Conservation (phyloP, 192 early-diverging fungal genomes). For the Rhizoclosmatium sp. region DNA sequence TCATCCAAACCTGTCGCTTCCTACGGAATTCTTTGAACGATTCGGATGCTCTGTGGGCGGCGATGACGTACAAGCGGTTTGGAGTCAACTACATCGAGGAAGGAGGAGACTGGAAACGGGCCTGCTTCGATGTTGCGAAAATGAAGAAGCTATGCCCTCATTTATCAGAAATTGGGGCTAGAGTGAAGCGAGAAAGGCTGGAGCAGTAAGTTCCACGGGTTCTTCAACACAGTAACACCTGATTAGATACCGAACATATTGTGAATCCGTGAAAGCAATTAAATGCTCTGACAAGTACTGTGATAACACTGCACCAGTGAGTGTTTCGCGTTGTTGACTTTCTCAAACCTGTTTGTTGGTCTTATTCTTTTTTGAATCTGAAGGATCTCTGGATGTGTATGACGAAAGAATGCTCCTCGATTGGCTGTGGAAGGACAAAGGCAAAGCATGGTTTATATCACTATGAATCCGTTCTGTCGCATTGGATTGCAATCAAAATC, state of each 20-base stretch:
- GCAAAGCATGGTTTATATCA: slow-evolving; percentile 22
- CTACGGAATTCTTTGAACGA: background rate
- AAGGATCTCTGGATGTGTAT: slow-evolving; percentile 37
- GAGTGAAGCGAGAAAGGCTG: background rate
- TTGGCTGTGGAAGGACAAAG: slow-evolving; percentile 27
- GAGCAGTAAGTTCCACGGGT: background rate
- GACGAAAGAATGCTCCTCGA: slow-evolving; percentile 6
- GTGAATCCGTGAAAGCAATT: background rate
- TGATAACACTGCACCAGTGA: background rate
- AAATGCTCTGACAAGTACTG: background rate
- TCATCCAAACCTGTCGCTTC: background rate
- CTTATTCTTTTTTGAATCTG: background rate
- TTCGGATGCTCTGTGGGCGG: background rate
- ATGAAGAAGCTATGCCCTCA: slow-evolving; percentile 7
- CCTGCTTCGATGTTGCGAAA: slow-evolving; percentile 17
- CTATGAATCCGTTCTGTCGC: background rate
- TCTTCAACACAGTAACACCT: background rate
- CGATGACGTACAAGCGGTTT: slow-evolving; percentile 14
- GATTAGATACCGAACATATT: background rate
- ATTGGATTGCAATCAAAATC: slow-evolving; percentile 18
- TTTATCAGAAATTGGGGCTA: background rate
- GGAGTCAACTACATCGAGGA: slow-evolving; percentile 14
- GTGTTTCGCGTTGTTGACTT: background rate
- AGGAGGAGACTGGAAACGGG: background rate
- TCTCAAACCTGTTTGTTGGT: background rate